Percentiles rank a stretch among this genome's conserved stretches.
These are phyloP conservation scores for Pelargonium myrrhifolium DNA, from an alignment of 441 rosid genomes.

Conservation along the genomic window DNA sequence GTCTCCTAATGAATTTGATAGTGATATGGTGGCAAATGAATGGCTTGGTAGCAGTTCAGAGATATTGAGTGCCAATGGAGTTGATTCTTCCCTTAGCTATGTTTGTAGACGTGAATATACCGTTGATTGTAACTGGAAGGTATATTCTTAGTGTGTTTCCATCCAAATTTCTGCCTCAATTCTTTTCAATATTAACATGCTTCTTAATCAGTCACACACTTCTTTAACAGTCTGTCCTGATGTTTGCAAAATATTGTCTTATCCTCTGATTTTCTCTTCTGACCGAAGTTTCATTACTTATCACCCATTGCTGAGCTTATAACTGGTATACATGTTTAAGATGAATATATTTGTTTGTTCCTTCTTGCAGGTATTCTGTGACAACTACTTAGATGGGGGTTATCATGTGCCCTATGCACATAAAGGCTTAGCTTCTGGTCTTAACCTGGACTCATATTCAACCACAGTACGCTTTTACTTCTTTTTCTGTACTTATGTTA, in stretches of 20 bases:
- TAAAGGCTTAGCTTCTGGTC: slow-evolving; percentile 73
- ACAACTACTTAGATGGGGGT: slow-evolving; percentile 93
- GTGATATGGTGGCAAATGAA: slow-evolving; percentile 37
- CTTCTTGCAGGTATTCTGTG: slow-evolving; percentile 71
- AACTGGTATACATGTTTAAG: not conserved
- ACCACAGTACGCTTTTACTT: slow-evolving; percentile 45
- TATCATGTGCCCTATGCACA: slow-evolving; percentile 95
- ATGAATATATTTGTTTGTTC: slow-evolving; percentile 7
- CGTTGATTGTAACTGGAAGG: slow-evolving; percentile 91
- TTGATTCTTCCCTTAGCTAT: slow-evolving; percentile 52
- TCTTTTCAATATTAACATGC: not conserved
- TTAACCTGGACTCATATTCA: slow-evolving; percentile 62
- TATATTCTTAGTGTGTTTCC: slow-evolving; percentile 16
- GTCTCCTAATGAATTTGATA: slow-evolving; percentile 21
- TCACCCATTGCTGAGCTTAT: not conserved
- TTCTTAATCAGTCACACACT: not conserved
- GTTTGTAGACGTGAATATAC: slow-evolving; percentile 67
- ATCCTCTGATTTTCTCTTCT: not conserved
- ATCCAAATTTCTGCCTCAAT: not conserved
- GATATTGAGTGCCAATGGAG: slow-evolving; percentile 45
- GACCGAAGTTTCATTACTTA: not conserved
- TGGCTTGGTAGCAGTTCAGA: slow-evolving; percentile 79
- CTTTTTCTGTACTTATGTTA: not conserved
- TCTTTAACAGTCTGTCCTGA: not conserved
- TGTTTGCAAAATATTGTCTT: slow-evolving; percentile 6